Base-by-base conservation (phyloP, 2,329 filamentous ascomycete species). In the Fusarium sp. region DNA sequence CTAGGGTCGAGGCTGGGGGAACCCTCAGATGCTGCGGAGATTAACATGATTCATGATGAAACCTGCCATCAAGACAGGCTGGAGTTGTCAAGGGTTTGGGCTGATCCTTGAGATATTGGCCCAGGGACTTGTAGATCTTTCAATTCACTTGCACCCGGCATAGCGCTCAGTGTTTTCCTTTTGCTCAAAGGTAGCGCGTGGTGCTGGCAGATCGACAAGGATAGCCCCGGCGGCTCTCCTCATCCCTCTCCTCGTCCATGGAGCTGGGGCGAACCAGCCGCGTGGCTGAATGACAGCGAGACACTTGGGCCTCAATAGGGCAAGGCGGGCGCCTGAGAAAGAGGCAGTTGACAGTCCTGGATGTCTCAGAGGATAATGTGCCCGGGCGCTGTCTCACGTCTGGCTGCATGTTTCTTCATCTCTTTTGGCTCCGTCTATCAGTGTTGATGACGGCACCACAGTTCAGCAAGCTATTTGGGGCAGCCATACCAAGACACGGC, bases 31-130 rank as follows among this genome's bases (percentile, higher is more conserved):
- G 38, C 29, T 40, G 35, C 35, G 68, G 71, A 74, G 64, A 72
- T 74, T 72, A 63, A 63, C 16, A 10, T 63, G 71, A 65, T 63
- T 72, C 71, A 72, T 50, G 35, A 58, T 72, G 71, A 74, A 74
- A 74, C 68, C 63, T 66, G 52, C 64, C 52, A 63, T 58, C 22
- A 13, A 63, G 61, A 69, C 66, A 47, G 59, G 14, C 45, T 72
- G 18, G 27, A 59, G 31, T 35, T 40, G 50, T 38, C 31, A 10
- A 68, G 52, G 40, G 54, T 54, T 65, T 14, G 22, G 27, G 33
- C 27, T 22, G 25, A 40, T 38, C 64, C 68, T 65, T 58, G 35
- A 11, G 61, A 58, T 54, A 60, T 38, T 54, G 16, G 59, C 27
- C 40, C 27, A 25, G 38, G 22, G 29, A 27, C 29, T 56, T 58